Conservation (phyloP, 1,284 basidiomycete genomes). For the Apiotrichum domesticum region DNA sequence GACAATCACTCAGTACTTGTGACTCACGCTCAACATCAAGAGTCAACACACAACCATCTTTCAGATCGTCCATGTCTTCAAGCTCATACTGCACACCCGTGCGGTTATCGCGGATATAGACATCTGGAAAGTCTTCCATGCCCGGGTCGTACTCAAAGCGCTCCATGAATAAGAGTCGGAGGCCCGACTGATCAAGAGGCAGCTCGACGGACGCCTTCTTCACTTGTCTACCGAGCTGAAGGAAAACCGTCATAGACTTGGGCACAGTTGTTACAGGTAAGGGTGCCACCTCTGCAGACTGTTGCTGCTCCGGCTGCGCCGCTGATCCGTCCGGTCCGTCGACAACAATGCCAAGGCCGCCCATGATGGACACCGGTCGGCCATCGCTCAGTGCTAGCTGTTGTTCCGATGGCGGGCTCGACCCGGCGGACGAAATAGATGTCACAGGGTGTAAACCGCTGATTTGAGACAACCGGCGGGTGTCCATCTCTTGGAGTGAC, state of each 20-base stretch:
- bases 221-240: conserved; percentile 86
- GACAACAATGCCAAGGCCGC: neutral
- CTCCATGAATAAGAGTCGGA: conserved; percentile 77
- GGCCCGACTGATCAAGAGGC: conserved; percentile 48
- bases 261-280: conserved; percentile 33
- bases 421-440: neutral
- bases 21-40: conserved; percentile 92
- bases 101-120: conserved; percentile 85
- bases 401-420: neutral
- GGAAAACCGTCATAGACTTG: conserved; percentile 60
- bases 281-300: conserved; percentile 5
- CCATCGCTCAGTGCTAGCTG: neutral
- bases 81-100: conserved; percentile 93
- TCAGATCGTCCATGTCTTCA: conserved; percentile 90
- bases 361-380: neutral
- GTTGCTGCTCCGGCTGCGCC: conserved; percentile 3
- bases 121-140: conserved; percentile 88
- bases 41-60: conserved; percentile 77
- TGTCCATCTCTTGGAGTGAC: conserved; percentile 5
- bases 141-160: conserved; percentile 91
- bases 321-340: neutral
- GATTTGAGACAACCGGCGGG: neutral
- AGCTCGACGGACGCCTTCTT: conserved; percentile 76
- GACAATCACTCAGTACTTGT: neutral
- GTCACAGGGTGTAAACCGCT: neutral